These are phyloP conservation scores for Phytophthora idaei DNA, from an alignment of 352 stramenopile genomes.

Conservation along the genomic window DNA sequence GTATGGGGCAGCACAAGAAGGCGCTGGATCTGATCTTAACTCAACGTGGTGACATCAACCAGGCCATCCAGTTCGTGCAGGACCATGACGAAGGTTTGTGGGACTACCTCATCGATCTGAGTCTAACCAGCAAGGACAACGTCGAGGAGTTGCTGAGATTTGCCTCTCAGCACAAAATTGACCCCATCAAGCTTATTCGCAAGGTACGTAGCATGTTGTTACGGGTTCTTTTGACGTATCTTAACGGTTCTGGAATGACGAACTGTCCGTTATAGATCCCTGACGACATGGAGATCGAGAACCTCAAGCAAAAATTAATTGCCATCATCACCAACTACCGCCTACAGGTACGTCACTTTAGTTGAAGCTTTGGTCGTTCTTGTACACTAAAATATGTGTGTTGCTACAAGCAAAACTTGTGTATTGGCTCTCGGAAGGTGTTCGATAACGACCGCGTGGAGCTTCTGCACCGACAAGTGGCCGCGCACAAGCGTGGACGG, in stretches of 20 bases:
- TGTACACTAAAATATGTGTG: neutral
- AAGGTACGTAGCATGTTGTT: constrained; percentile 49
- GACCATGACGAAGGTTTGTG: constrained; percentile 77
- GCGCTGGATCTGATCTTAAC: constrained; percentile 85
- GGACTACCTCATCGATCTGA: constrained; percentile 87
- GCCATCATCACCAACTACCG: constrained; percentile 84
- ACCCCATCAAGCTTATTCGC: constrained; percentile 83
- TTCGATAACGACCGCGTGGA: constrained; percentile 81
- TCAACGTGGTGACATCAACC: constrained; percentile 79
- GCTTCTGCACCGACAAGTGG: constrained; percentile 70
- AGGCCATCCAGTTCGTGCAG: constrained; percentile 85
- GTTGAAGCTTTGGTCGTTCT: neutral
- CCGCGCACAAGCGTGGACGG: constrained; percentile 62
- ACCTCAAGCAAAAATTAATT: constrained; percentile 82
- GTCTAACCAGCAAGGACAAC: constrained; percentile 75
- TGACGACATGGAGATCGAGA: constrained; percentile 81
- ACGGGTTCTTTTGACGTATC: neutral
- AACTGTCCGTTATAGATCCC: constrained; percentile 53
- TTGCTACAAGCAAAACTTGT: constrained; percentile 70
- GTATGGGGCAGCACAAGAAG: constrained; percentile 88
- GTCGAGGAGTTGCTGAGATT: constrained; percentile 77
- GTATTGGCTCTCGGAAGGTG: constrained; percentile 72
- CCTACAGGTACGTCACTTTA: constrained; percentile 57
- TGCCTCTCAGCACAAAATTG: constrained; percentile 82
- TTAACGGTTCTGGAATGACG: too few species aligned